Conservation (phyloP, 805 yeast genomes). For the Zygosaccharomyces bisporus region DNA sequence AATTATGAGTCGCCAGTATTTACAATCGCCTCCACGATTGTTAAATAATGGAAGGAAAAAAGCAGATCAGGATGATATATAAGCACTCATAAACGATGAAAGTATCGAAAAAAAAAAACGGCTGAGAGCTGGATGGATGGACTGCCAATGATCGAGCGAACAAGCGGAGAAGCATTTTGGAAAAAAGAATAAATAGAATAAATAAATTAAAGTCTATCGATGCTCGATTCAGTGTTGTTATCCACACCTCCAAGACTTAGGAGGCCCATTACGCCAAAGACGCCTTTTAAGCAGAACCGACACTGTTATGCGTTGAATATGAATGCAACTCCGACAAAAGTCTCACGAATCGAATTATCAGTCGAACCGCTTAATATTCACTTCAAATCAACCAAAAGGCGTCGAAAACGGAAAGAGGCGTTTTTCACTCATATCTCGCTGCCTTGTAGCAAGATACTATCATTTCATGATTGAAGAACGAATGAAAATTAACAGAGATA, state of each 20-base stretch:
- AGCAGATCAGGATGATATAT: too few relatives aligned
- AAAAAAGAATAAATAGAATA: not conserved
- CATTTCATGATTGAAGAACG: too few relatives aligned
- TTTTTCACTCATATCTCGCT: too few relatives aligned
- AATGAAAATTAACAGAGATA: not conserved
- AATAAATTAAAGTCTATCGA: not conserved
- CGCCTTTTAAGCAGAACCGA: conserved; percentile 12
- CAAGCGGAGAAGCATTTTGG: not conserved
- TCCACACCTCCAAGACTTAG: conserved; percentile 13
- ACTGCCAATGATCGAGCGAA: not conserved
- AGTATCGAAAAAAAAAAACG: not conserved
- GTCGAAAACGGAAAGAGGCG: not conserved
- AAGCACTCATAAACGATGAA: not conserved
- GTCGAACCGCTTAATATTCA: conserved; percentile 2
- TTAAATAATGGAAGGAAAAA: not conserved
- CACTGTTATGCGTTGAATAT: not conserved
- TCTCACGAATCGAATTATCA: conserved; percentile 1
- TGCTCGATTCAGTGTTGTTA: conserved; percentile 2
- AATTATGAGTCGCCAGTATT: not conserved
- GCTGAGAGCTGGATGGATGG: not conserved
- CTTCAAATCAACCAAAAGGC: not conserved
- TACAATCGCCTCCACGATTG: conserved; percentile 1
- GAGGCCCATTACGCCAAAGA: conserved; percentile 6
- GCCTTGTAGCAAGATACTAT: not conserved
- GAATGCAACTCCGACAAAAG: conserved; percentile 3